phyloP scores from a whole-genome alignment of 352 stramenopile species.

The Globisporangium mamillatum region DNA sequence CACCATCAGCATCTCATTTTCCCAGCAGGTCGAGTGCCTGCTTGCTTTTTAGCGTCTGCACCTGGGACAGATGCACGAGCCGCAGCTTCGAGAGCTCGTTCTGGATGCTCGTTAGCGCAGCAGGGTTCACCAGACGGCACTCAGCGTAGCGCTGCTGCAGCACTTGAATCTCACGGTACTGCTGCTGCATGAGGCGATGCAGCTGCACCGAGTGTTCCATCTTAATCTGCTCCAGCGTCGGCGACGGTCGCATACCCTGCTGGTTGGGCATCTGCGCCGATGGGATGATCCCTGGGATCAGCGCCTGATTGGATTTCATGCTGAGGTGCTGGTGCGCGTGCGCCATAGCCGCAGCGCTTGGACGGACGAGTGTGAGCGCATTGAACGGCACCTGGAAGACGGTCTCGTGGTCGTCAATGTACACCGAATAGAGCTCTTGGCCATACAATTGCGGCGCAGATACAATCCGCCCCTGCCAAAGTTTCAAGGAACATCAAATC shows the following conservation, averaged over 20 bases:
- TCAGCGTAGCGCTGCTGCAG: conserved; percentile 84
- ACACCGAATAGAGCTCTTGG: conserved; percentile 79
- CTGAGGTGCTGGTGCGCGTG: conserved; percentile 43
- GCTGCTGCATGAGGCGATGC: conserved; percentile 84
- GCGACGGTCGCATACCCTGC: conserved; percentile 22
- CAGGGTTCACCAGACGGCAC: conserved; percentile 64
- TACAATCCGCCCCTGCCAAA: conserved; percentile 53
- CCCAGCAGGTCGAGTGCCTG: conserved; percentile 72
- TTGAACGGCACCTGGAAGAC: conserved; percentile 84
- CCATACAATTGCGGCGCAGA: conserved; percentile 72
- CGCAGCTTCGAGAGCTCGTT: conserved; percentile 83
- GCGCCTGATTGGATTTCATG: conserved; percentile 35
- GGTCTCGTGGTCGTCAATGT: conserved; percentile 80
- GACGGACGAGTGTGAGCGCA: conserved; percentile 55
- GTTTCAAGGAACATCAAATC: neutral
- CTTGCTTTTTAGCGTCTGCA: conserved; percentile 86
- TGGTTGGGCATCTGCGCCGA: conserved; percentile 22
- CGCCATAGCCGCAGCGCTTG: conserved; percentile 25
- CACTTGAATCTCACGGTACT: conserved; percentile 85
- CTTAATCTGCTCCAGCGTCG: conserved; percentile 66
- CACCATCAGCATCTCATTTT: conserved; percentile 32
- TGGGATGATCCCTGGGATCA: conserved; percentile 23
- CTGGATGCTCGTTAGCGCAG: conserved; percentile 73
- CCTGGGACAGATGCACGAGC: conserved; percentile 81
- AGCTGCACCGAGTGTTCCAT: conserved; percentile 86